Conservation (phyloP, 164 flowering plant genomes). For the Litsea cubeba region DNA sequence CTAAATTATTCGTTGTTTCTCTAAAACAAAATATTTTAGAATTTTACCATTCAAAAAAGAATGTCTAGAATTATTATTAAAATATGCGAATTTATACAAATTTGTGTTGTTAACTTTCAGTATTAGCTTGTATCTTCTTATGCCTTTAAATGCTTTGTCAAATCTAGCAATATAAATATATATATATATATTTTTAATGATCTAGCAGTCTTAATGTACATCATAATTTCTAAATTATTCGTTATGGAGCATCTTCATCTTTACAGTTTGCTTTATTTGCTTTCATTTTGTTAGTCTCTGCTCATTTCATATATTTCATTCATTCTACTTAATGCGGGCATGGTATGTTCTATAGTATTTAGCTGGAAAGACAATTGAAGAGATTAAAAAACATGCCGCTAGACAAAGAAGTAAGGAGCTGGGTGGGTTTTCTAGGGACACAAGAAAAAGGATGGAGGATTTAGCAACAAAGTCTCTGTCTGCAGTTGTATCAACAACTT, state of each 20-base stretch:
- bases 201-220: neutral
- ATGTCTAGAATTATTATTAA: too few species aligned
- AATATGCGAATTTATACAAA: too few species aligned
- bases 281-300: neutral
- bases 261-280: neutral
- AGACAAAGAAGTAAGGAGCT: conserved; percentile 30
- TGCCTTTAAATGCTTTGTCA: too few species aligned
- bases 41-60: too few species aligned
- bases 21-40: too few species aligned
- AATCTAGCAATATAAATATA: too few species aligned
- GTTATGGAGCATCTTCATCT: neutral
- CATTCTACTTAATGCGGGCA: conserved; percentile 9
- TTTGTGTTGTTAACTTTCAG: too few species aligned
- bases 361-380: conserved; percentile 52
- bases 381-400: conserved; percentile 26
- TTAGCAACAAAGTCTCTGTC: conserved; percentile 10
- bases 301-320: conserved; percentile 5
- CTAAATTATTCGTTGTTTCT: too few species aligned
- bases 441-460: conserved; percentile 14
- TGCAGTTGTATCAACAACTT: conserved; percentile 12
- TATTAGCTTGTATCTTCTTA: too few species aligned
- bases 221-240: neutral
- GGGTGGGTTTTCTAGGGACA: conserved; percentile 21
- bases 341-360: conserved; percentile 25
- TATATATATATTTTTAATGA: neutral